phyloP scores from a whole-genome alignment of 495 filamentous ascomycete species.

The Talaromyces ruber region DNA sequence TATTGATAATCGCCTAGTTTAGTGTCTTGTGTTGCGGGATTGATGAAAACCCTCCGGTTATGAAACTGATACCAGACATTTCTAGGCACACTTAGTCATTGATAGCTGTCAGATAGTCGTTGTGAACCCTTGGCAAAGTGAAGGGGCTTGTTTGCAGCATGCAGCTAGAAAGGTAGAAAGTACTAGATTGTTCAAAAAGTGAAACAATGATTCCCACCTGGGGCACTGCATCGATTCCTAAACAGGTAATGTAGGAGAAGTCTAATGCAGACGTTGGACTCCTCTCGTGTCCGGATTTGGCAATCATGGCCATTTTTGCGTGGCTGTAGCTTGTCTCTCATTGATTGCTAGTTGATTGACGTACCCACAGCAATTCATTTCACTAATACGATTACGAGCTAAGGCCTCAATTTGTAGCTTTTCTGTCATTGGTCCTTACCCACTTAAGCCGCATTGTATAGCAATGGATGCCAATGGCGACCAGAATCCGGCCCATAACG shows the following conservation, averaged over 20 bases:
- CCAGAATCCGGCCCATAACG: background rate
- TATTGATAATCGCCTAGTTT: background rate
- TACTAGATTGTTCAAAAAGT: background rate
- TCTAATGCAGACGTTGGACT: background rate
- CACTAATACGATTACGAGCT: background rate
- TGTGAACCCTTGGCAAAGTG: background rate
- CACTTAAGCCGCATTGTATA: background rate
- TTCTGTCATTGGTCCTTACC: background rate
- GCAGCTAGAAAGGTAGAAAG: background rate
- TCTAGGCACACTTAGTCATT: background rate
- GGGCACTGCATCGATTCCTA: background rate
- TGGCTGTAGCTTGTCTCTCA: background rate
- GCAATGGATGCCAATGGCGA: background rate
- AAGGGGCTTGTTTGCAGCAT: background rate
- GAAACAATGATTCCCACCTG: background rate
- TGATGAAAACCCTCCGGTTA: background rate
- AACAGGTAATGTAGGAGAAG: background rate
- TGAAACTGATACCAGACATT: constrained; percentile 3
- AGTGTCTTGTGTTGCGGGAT: background rate
- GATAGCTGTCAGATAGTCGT: background rate
- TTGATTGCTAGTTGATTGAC: background rate
- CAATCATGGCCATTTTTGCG: background rate
- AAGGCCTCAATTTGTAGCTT: background rate
- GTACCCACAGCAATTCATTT: background rate
- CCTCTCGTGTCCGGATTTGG: background rate